Conservation (phyloP, 2,329 filamentous ascomycete genomes). For the Fonsecaea multimorphosa region DNA sequence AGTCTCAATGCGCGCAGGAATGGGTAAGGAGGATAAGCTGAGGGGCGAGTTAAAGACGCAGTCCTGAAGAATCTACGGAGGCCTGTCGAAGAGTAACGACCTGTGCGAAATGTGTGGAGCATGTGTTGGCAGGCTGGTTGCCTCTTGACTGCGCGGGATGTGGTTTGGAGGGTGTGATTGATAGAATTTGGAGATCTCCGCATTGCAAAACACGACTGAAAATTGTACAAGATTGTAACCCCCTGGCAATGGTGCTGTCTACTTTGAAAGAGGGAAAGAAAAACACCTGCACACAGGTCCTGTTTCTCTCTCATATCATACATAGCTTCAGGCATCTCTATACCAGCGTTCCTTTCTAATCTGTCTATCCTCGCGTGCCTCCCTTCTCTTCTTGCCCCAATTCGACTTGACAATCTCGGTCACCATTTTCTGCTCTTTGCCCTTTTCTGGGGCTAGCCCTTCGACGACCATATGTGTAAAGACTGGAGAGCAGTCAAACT, state of each 20-base stretch:
- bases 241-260: background rate
- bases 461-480: constrained; percentile 67
- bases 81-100: constrained; percentile 18
- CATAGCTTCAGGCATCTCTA: constrained; percentile 56
- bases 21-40: constrained; percentile 8
- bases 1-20: constrained; percentile 10
- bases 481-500: constrained; percentile 67
- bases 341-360: constrained; percentile 67
- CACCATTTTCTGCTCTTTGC: constrained; percentile 53
- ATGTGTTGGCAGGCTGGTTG: constrained; percentile 27
- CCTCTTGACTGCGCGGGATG: constrained; percentile 17
- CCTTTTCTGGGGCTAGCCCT: constrained; percentile 56
- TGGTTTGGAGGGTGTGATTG: constrained; percentile 18
- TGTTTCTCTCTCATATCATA: constrained; percentile 2
- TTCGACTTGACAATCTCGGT: constrained; percentile 62
- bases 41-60: constrained; percentile 10
- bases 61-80: constrained; percentile 15
- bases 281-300: constrained; percentile 1
- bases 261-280: constrained; percentile 2
- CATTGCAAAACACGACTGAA: background rate
- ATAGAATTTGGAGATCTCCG: constrained; percentile 20
- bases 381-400: constrained; percentile 66
- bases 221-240: constrained; percentile 5
- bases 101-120: constrained; percentile 17
- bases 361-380: constrained; percentile 66